Percentiles rank a stretch among this genome's conserved stretches.
Evolutionary conservation across 176 grass and related monocot species (phyloP).

Genomic region (Phoenix dactylifera): DNA sequence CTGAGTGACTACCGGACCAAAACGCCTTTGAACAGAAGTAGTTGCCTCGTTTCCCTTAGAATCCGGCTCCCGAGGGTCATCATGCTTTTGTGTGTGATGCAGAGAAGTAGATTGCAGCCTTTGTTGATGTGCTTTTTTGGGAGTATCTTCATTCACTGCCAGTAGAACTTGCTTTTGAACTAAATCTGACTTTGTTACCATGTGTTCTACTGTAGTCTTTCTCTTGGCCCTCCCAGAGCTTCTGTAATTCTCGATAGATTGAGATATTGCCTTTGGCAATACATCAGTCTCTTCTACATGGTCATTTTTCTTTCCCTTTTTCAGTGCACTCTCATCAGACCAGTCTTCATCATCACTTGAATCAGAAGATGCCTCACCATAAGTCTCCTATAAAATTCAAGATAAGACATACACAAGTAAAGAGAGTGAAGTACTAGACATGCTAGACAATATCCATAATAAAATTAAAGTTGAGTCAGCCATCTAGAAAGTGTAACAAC

Average conservation of each 20-base stretch:
- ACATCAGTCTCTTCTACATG: slow-evolving; percentile 28
- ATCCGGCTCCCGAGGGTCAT: slow-evolving; percentile 11
- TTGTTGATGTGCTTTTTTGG: slow-evolving; percentile 16
- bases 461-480: too few species aligned
- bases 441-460: too few species aligned
- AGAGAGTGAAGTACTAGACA: too few species aligned
- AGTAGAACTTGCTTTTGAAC: too few species aligned
- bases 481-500: too few species aligned
- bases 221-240: slow-evolving; percentile 21
- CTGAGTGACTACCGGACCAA: slow-evolving; percentile 33
- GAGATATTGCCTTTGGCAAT: slow-evolving; percentile 6
- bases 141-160: slow-evolving; percentile 15
- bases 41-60: slow-evolving; percentile 23
- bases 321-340: slow-evolving; percentile 41
- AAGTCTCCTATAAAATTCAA: slow-evolving; percentile 55
- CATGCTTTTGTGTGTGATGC: slow-evolving; percentile 14
- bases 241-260: slow-evolving; percentile 5
- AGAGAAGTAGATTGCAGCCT: background rate
- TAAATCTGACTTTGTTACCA: background rate
- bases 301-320: slow-evolving; percentile 42
- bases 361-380: slow-evolving; percentile 51
- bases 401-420: background rate
- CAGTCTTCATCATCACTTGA: slow-evolving; percentile 82
- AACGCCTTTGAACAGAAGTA: slow-evolving; percentile 21
- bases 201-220: background rate